A percentile compares a stretch with the other conserved stretches of the same genome.
Evolutionary conservation across 2,329 filamentous ascomycete species (phyloP).

Genomic region (Aspergillus sojae): DNA sequence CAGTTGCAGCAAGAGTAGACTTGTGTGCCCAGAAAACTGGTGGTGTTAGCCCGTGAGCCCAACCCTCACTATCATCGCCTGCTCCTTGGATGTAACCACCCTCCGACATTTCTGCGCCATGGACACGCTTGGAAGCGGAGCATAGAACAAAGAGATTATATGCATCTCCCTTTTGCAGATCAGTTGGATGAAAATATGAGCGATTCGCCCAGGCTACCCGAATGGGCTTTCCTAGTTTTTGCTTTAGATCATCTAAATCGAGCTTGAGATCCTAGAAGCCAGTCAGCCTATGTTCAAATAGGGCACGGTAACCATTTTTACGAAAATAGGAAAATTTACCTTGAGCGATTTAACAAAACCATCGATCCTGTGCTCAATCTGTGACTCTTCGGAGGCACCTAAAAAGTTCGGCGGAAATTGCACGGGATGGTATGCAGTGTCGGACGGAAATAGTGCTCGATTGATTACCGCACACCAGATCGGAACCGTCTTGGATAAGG

Average conservation of each 20-base stretch:
- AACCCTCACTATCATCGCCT: conserved; percentile 92
- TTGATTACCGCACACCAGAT: conserved; percentile 94
- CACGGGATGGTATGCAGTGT: conserved; percentile 55
- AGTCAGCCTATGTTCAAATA: conserved; percentile 10
- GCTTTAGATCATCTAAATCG: conserved; percentile 57
- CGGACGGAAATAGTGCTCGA: conserved; percentile 69
- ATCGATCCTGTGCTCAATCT: conserved; percentile 69
- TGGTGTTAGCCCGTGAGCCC: conserved; percentile 80
- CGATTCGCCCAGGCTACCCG: conserved; percentile 80
- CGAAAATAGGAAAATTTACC: conserved; percentile 30
- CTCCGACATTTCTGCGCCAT: conserved; percentile 68
- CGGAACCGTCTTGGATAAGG: conserved; percentile 88
- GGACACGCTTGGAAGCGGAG: conserved; percentile 75
- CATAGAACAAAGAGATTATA: conserved; percentile 80
- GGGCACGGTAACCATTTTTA: neutral
- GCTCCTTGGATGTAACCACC: conserved; percentile 89
- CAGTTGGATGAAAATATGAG: conserved; percentile 57
- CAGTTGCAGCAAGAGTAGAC: conserved; percentile 60
- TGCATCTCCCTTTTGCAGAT: conserved; percentile 49
- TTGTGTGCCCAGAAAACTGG: conserved; percentile 76
- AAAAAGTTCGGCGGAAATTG: conserved; percentile 73
- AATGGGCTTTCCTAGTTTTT: conserved; percentile 69
- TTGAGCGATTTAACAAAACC: conserved; percentile 56
- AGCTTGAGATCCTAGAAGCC: conserved; percentile 61
- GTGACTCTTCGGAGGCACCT: conserved; percentile 73